Evolutionary conservation across 768 basidiomycete species (phyloP).

Genomic region (Boletus pseudo-olivaceus): DNA sequence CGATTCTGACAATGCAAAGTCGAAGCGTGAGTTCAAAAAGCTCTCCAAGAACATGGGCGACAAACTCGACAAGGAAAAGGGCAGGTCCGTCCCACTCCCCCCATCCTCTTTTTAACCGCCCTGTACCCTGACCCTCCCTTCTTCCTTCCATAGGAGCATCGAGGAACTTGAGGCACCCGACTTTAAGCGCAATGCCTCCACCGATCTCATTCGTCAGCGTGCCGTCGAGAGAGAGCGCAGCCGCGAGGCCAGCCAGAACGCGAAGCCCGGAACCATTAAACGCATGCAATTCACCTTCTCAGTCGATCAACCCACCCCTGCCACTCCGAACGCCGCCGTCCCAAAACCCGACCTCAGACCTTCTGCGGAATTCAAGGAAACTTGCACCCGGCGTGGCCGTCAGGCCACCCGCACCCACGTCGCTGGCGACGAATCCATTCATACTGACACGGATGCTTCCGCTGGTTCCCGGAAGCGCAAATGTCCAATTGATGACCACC

Average conservation of each 20-base stretch:
- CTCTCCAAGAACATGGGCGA: slow-evolving; percentile 87
- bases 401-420: slow-evolving; percentile 38
- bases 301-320: slow-evolving; percentile 62
- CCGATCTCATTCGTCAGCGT: slow-evolving; percentile 76
- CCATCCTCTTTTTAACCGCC: slow-evolving; percentile 1
- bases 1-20: slow-evolving; percentile 83
- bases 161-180: slow-evolving; percentile 82
- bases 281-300: slow-evolving; percentile 91
- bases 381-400: slow-evolving; percentile 36
- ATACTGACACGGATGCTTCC: slow-evolving; percentile 22
- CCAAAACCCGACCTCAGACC: slow-evolving; percentile 68
- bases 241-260: slow-evolving; percentile 63
- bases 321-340: slow-evolving; percentile 40
- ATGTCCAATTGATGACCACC: slow-evolving; percentile 21
- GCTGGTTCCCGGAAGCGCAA: slow-evolving; percentile 29
- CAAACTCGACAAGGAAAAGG: slow-evolving; percentile 91
- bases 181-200: slow-evolving; percentile 74
- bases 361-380: slow-evolving; percentile 60
- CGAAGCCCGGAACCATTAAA: slow-evolving; percentile 69
- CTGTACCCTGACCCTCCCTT: slow-evolving; percentile 12
- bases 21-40: slow-evolving; percentile 87
- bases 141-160: slow-evolving; percentile 54
- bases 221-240: slow-evolving; percentile 79
- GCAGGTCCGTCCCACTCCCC: slow-evolving; percentile 75
- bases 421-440: slow-evolving; percentile 26